Percentiles rank a stretch among this genome's conserved stretches.
Conservation (phyloP, 495 filamentous ascomycete genomes). For the Cryomyces minteri region DNA sequence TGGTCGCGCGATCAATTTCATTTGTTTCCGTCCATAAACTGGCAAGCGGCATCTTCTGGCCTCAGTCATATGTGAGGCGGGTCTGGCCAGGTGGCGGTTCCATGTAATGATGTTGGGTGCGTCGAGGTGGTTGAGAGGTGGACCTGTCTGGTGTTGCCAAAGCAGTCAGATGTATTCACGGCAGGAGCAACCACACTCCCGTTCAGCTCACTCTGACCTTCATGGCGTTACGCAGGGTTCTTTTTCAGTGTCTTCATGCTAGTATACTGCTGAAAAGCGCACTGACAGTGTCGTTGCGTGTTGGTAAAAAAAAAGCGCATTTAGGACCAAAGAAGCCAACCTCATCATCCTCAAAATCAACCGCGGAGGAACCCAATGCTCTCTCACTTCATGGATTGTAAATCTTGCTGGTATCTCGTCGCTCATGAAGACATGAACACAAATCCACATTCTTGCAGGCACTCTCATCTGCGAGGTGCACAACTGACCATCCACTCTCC, state of each 20-base stretch:
- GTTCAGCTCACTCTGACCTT: too few relatives aligned
- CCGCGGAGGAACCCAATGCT: too few relatives aligned
- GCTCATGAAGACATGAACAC: not conserved
- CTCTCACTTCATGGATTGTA: too few relatives aligned
- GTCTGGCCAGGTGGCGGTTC: not conserved
- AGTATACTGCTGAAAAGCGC: too few relatives aligned
- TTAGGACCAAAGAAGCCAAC: too few relatives aligned
- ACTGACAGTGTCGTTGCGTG: too few relatives aligned
- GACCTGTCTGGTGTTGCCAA: not conserved
- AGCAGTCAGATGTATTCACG: not conserved
- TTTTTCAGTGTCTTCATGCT: too few relatives aligned
- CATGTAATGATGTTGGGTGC: not conserved
- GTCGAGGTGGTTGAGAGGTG: not conserved
- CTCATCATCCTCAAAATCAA: too few relatives aligned
- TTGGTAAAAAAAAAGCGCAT: too few relatives aligned
- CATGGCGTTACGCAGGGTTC: too few relatives aligned
- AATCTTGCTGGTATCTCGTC: not conserved
- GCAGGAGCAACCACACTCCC: too few relatives aligned
- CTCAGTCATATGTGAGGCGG: not conserved
- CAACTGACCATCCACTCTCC: not conserved
- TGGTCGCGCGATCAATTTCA: not conserved
- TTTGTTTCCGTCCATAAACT: not conserved
- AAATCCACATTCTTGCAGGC: not conserved
- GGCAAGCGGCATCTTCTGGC: not conserved
- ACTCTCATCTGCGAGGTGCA: not conserved